Evolutionary conservation across 192 early-diverging fungal species (phyloP), one percentile per base, ranked within the genome.

Genomic region (Gonapodya sp.): DNA sequence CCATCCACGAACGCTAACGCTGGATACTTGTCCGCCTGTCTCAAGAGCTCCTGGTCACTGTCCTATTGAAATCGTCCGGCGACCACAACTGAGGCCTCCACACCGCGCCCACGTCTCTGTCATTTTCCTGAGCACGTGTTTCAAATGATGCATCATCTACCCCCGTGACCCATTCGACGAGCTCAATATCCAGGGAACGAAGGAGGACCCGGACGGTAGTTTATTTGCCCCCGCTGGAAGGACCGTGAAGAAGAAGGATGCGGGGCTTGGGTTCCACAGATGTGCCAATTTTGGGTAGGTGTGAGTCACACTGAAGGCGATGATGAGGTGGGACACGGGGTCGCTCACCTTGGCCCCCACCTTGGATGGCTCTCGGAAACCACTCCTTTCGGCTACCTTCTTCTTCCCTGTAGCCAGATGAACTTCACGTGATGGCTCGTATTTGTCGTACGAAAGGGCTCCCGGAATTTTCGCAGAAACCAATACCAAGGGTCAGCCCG

Each of bases 151-250:
- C 81, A 80, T 64, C 46, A 36, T 88, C 81, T 0, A 86, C 81
- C 1, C 90, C 86, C 73, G 92, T 93, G 80, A 87, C 85, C 92
- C 92, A 93, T 79, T 93, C 92, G 36, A 90, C 84, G 34, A 92
- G 82, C 0, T 87, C 82, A 33, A 92, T 80, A 1, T 74, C 81
- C 78, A 93, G 83, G 34, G 91, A 86, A 0, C 83, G 73, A 0
- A 90, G 88, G 34, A 93, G 73, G 79, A 91, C 86, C 0, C 85
- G 83, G 37, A 92, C 80, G 2, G 89, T 88, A 18, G 91, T 86
- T 18, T 90, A 91, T 81, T 92, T 92, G 77, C 92, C 88, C 72
- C 89, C 82, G 36, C 92, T 91, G n/a, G 92, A 85, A 80, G 92
- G 89, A n/a, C 92, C 92, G 36, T 87, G 88, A 34, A 92, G 80